phyloP scores from a whole-genome alignment of 768 basidiomycete species.

The Botryobasidium botryosum region DNA sequence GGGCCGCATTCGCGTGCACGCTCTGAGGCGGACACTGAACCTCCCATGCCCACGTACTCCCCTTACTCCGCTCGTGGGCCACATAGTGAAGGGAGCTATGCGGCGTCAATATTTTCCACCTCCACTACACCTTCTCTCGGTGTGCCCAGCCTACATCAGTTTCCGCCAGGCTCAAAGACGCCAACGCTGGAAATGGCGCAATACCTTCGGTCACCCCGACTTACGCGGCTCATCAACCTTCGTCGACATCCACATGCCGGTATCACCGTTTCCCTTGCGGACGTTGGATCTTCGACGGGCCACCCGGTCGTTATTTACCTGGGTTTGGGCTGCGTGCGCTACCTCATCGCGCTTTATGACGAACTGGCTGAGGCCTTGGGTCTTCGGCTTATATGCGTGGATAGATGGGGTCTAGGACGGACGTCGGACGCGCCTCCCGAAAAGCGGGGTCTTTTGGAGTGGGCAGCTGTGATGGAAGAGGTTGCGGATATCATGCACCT shows the following conservation, averaged over 20 bases:
- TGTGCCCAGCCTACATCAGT: constrained; percentile 33
- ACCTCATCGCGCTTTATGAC: constrained; percentile 89
- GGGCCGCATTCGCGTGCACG: too few relatives aligned
- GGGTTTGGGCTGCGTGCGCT: constrained; percentile 84
- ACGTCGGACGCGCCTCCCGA: constrained; percentile 43
- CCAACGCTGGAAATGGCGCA: constrained; percentile 55
- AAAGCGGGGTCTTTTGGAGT: constrained; percentile 71
- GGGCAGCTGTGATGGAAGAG: constrained; percentile 82
- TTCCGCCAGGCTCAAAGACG: constrained; percentile 24
- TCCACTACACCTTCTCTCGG: constrained; percentile 21
- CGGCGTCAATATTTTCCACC: constrained; percentile 34
- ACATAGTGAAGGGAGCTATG: constrained; percentile 32
- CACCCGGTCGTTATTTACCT: constrained; percentile 83
- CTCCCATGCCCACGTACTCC: too few relatives aligned
- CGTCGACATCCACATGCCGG: constrained; percentile 64
- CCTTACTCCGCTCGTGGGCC: constrained; percentile 10
- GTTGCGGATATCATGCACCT: constrained; percentile 70
- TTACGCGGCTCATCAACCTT: constrained; percentile 68
- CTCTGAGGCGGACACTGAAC: too few relatives aligned
- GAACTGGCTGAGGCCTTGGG: constrained; percentile 84
- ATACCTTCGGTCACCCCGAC: constrained; percentile 70
- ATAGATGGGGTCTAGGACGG: constrained; percentile 90
- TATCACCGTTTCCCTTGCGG: constrained; percentile 81
- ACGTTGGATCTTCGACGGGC: constrained; percentile 73
- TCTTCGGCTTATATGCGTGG: constrained; percentile 82